These are phyloP conservation scores for Gossypium rotundifolium DNA, from an alignment of 345 rosid genomes.

Conservation along the genomic window DNA sequence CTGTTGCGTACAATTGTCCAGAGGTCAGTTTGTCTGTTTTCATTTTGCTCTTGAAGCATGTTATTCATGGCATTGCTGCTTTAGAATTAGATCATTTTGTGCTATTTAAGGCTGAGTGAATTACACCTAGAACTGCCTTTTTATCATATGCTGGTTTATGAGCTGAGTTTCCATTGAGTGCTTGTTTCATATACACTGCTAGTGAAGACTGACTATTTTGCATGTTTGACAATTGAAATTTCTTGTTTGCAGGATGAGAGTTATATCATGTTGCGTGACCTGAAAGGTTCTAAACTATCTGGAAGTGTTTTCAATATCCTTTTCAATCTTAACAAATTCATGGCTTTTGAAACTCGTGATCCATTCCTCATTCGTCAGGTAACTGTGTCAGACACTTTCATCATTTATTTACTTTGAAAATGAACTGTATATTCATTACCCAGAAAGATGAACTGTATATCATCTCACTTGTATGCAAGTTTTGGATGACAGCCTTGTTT, in stretches of 20 bases:
- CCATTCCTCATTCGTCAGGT: constrained; percentile 99
- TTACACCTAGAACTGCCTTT: not conserved
- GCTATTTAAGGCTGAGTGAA: not conserved
- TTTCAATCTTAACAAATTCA: constrained; percentile 90
- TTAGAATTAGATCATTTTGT: not conserved
- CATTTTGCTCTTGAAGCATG: not conserved
- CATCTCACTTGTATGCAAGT: not conserved
- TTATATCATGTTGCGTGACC: constrained; percentile 56
- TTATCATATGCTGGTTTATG: not conserved
- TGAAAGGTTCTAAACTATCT: constrained; percentile 82
- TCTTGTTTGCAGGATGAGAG: constrained; percentile 57
- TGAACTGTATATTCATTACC: not conserved
- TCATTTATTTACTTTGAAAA: not conserved
- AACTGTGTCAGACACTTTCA: not conserved
- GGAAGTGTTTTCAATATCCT: constrained; percentile 90
- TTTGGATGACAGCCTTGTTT: constrained; percentile 9
- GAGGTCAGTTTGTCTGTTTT: not conserved
- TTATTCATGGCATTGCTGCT: not conserved
- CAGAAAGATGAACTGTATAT: not conserved
- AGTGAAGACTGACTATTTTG: not conserved
- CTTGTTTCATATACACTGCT: not conserved
- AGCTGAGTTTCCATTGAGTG: not conserved
- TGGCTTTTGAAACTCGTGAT: constrained; percentile 96
- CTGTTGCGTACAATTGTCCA: not conserved
- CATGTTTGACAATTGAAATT: constrained; percentile 17